A percentile compares a stretch with the other conserved stretches of the same genome.
These are phyloP conservation scores for Alisma plantagoaquatica DNA, from an alignment of 106 monocot genomes.

Conservation along the genomic window DNA sequence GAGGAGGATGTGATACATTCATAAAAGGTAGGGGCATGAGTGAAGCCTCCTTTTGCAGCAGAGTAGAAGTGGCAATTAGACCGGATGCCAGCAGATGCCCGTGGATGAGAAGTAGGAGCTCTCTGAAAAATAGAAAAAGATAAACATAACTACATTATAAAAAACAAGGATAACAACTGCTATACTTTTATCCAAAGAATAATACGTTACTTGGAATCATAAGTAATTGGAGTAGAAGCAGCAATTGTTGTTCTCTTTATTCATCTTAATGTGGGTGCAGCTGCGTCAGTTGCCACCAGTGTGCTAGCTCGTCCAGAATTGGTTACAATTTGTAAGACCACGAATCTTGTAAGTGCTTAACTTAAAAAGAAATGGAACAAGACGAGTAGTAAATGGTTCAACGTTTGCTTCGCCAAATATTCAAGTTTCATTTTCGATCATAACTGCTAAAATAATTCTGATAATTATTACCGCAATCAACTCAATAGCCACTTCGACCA, in stretches of 20 bases:
- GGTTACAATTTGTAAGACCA: conserved; percentile 86
- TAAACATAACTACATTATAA: too few species aligned
- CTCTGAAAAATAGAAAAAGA: conserved; percentile 31
- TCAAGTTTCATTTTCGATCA: too few species aligned
- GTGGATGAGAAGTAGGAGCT: conserved; percentile 82
- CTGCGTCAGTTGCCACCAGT: conserved; percentile 93
- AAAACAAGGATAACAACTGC: not conserved
- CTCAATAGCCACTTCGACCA: conserved; percentile 88
- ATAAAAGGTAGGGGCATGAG: conserved; percentile 50
- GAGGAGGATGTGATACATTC: conserved; percentile 22
- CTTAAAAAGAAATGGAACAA: too few species aligned
- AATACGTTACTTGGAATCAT: conserved; percentile 57
- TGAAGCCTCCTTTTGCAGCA: conserved; percentile 74
- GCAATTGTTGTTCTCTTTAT: conserved; percentile 97
- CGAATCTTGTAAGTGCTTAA: too few species aligned
- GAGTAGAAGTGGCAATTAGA: conserved; percentile 52
- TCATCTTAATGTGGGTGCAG: conserved; percentile 90
- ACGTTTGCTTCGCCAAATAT: too few species aligned
- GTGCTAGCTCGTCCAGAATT: conserved; percentile 94
- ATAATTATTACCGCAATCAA: conserved; percentile 77
- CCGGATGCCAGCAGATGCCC: conserved; percentile 87
- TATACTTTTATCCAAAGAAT: not conserved
- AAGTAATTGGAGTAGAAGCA: conserved; percentile 92
- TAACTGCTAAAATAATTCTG: too few species aligned
- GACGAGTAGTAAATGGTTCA: too few species aligned